Base-by-base conservation (phyloP, 2,329 filamentous ascomycete species). In the Penicillium brevicompactum region DNA sequence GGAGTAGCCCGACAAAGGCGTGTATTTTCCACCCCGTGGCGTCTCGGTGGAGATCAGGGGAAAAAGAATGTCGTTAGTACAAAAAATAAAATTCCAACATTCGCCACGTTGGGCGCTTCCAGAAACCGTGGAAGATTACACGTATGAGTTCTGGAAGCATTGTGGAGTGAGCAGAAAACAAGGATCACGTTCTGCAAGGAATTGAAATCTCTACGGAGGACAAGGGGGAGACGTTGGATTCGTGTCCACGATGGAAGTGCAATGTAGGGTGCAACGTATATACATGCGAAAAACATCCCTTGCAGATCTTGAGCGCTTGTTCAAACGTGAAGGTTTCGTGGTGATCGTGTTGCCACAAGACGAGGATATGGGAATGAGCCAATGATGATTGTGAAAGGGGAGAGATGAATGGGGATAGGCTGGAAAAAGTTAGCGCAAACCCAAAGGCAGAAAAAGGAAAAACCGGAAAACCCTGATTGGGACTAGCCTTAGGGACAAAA, bases 81-180 rank as follows among this genome's bases (percentile, higher is more conserved):
- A 21, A 21, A 21, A 41, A 41, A 41, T 8, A 41, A 21, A 49
- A 37, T 34, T 37, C 30, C 14, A 43, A 53, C n/a, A 18, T 18
- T 53, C 45, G 51, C 51, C 51, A 53, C 51, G 51, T 53, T 53
- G 51, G 45, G 51, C 50, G 50, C 38, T 51, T 53, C 51, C 30
- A 53, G 51, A 53, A 53, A 40, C 51, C 37, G 38, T 53, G 38
- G 51, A 53, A 53, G 45, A 38, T 49, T 49, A 49, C 45, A 53
- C 51, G 51, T 49, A 53, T 34, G 51, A 49, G 37, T 53, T 53
- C 45, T 53, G 44, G 51, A 49, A 53, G 45, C 37, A 49, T 49
- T 34, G 37, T 53, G 50, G 44, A 43, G 30, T 49, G 45, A 32
- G 18, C 21, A 27, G 27, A 51, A 53, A 53, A 53, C 50, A 52